Evolutionary conservation across 257 asterid genomes (phyloP).

Genomic region (Buddleja alternifolia): DNA sequence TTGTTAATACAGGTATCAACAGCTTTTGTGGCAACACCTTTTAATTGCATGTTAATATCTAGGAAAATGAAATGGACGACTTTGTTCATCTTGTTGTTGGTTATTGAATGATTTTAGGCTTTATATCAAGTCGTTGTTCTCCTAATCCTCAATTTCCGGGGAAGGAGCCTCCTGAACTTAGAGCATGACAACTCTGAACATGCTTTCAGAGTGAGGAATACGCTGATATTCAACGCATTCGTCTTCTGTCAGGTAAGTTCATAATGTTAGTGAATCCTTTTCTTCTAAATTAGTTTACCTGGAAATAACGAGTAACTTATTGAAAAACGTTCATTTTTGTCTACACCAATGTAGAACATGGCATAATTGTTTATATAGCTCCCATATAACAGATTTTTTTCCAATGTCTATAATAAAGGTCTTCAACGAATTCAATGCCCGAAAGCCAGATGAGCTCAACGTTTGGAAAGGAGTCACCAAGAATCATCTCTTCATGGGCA

Average conservation of each 20-base stretch:
- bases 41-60: conserved; percentile 6
- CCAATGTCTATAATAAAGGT: conserved; percentile 45
- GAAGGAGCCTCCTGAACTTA: conserved; percentile 62
- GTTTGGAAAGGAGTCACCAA: conserved; percentile 75
- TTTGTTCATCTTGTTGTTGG: conserved; percentile 20
- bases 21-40: neutral
- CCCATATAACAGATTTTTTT: conserved; percentile 10
- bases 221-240: conserved; percentile 87
- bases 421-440: conserved; percentile 91
- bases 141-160: conserved; percentile 80
- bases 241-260: conserved; percentile 81
- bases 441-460: conserved; percentile 89
- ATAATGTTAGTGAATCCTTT: neutral
- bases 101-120: conserved; percentile 59
- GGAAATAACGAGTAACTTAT: too few species aligned
- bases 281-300: neutral
- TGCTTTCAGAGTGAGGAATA: conserved; percentile 74
- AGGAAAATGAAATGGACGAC: neutral
- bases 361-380: too few species aligned
- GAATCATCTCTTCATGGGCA: conserved; percentile 79
- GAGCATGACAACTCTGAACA: conserved; percentile 45
- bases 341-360: neutral
- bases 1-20: conserved; percentile 75
- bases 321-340: too few species aligned
- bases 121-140: conserved; percentile 87